phyloP scores from a whole-genome alignment of 441 rosid genomes.

The Populus hybrid region DNA sequence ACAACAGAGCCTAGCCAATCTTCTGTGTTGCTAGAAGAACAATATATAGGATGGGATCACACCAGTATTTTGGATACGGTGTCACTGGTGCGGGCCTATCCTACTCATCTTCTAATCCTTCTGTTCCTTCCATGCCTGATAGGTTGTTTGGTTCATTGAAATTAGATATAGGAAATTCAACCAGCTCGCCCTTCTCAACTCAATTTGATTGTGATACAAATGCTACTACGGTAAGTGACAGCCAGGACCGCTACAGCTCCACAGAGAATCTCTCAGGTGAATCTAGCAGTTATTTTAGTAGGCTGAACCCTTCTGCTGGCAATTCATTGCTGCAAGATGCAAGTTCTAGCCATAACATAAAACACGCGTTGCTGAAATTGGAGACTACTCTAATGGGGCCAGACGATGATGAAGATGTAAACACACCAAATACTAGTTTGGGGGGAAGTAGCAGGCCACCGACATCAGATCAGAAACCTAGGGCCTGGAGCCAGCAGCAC shows the following conservation, averaged over 20 bases:
- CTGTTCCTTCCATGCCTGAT: slow-evolving; percentile 34
- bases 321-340: slow-evolving; percentile 26
- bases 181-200: slow-evolving; percentile 41
- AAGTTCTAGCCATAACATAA: slow-evolving; percentile 32
- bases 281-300: slow-evolving; percentile 30
- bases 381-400: slow-evolving; percentile 54
- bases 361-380: slow-evolving; percentile 40
- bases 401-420: slow-evolving; percentile 34
- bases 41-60: slow-evolving; percentile 47
- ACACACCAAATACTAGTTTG: slow-evolving; percentile 17
- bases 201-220: slow-evolving; percentile 36
- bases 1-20: neutral
- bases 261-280: slow-evolving; percentile 44
- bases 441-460: slow-evolving; percentile 26
- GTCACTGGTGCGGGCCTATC: slow-evolving; percentile 41
- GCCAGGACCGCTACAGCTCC: slow-evolving; percentile 50
- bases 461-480: slow-evolving; percentile 27
- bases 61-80: slow-evolving; percentile 27
- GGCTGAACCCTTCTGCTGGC: slow-evolving; percentile 35
- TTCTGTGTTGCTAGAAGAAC: slow-evolving; percentile 7
- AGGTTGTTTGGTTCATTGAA: slow-evolving; percentile 36
- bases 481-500: slow-evolving; percentile 29
- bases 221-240: slow-evolving; percentile 34
- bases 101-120: slow-evolving; percentile 35
- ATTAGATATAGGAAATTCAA: slow-evolving; percentile 36